Percentiles rank a stretch among this genome's conserved stretches.
Evolutionary conservation across 192 early-diverging fungal species (phyloP).

Genomic region (Spizellomyces punctatus): DNA sequence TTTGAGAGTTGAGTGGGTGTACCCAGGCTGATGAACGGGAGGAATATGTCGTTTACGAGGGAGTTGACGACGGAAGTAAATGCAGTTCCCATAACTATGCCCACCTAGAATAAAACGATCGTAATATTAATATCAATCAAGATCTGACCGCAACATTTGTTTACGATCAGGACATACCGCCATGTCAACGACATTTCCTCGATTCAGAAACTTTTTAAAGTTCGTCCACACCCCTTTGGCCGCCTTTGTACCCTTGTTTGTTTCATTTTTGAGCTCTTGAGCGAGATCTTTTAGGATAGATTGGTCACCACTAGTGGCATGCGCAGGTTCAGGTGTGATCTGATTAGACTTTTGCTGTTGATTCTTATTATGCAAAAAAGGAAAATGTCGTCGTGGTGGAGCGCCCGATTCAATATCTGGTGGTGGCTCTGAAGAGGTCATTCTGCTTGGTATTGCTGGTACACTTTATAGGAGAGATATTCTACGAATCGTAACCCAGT

Average conservation of each 20-base stretch:
- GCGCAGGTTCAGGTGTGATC: too few relatives aligned
- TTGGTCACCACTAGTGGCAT: too few relatives aligned
- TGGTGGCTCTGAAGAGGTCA: too few relatives aligned
- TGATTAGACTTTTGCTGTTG: too few relatives aligned
- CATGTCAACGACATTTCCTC: slow-evolving; percentile 62
- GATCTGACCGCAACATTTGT: background rate
- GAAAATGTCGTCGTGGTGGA: too few relatives aligned
- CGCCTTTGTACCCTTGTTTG: slow-evolving; percentile 41
- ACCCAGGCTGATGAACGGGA: slow-evolving; percentile 59
- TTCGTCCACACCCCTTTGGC: slow-evolving; percentile 53
- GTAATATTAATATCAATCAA: background rate
- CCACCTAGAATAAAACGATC: slow-evolving; percentile 38
- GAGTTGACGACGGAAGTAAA: slow-evolving; percentile 56
- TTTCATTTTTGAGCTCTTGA: background rate
- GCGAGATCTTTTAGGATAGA: too few relatives aligned
- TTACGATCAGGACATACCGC: slow-evolving; percentile 41
- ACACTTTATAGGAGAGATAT: too few relatives aligned
- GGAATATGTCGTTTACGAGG: slow-evolving; percentile 17
- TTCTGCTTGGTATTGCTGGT: too few relatives aligned
- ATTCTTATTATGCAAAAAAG: too few relatives aligned
- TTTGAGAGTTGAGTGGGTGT: slow-evolving; percentile 42
- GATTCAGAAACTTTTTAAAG: slow-evolving; percentile 59
- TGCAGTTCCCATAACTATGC: slow-evolving; percentile 68
- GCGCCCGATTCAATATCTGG: too few relatives aligned
- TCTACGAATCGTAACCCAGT: too few relatives aligned